Evolutionary conservation across 108 stramenopile genomes (phyloP), one percentile per base, ranked within the genome.

Genomic region (Skeletonema marinoi): DNA sequence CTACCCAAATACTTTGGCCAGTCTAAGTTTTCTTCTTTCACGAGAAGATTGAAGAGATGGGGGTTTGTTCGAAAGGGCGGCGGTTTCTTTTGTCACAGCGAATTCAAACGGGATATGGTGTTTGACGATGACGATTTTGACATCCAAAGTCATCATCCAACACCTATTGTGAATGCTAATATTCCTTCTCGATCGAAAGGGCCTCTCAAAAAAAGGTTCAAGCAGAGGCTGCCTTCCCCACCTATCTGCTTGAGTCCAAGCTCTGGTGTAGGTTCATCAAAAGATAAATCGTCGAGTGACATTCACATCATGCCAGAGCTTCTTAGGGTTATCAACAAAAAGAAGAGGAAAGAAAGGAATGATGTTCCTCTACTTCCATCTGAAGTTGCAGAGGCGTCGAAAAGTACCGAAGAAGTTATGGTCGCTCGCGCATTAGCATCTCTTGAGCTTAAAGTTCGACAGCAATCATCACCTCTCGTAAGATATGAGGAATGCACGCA

Each of bases 21-120:
- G 77, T 89, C 92, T 9, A 93, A 90, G 65, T 95, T 88, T 73
- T 81, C 88, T 11, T 85, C 82, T 59, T 95, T 95, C 68, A 90
- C 92, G 31, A 73, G 96, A 33, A 93, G 94, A 83, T 85, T 96
- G 1, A 93, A 95, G 54, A 82, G 93, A 11, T 64, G 63, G 63
- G 63, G 63, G 6, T 64, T 64, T 10, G 21, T 11, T 9, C 19
- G 38, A 7, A 4, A 39, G n/a, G 38, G 41, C 0, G 38, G 41
- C 0, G 35, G 7, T 4, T 35, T n/a, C 17, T 33, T 14, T 12
- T n/a, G 10, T 35, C 63, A 64, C 3, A 19, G 14, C 5, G 8
- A 39, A 35, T 64, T 64, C 5, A 35, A 14, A 21, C 63, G 63
- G 2, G 63, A 64, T 35, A 64, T 39, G 29, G 38, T 39, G 21